Evolutionary conservation across 257 asterid genomes (phyloP), one percentile per base, ranked within the genome.

Genomic region (Solanum appendiculatum): DNA sequence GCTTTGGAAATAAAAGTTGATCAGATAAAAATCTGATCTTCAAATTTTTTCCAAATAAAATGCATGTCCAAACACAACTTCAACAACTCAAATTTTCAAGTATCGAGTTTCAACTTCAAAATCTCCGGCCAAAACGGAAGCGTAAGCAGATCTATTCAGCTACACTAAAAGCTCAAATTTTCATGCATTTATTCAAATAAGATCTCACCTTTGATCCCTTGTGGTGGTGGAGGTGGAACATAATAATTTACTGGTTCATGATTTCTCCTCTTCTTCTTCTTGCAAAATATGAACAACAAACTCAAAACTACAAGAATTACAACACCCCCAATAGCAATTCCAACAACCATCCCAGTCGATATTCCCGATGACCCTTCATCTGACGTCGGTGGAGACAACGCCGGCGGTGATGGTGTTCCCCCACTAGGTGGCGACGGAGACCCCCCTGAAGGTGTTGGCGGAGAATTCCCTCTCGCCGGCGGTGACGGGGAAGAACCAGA

Each of bases 241-340:
- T 91, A 86, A 89, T 92, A 91, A 60, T 90, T 90, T 20, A 92
- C 84, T 12, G 83, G 88, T 14, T 69, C 90, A 83, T 88, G 87
- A 3, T 84, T 82, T 89, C 98, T 92, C 90, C 95, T 93, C 91
- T 86, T 95, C 89, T 92, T 95, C 91, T 91, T 95, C 91, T 87
- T 93, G 86, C 95, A 95, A 87, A 89, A 91, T 7, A 94, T 66
- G 82, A 87, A 92, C 77, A 94, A 36, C 73, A 93, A 37, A 77
- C 94, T 92, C 86, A 95, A 18, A 77, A 93, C 63, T 48, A 88
- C 92, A n/a, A 95, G 89, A 74, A 94, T 51, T 1, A 92, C 84
- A 6, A 95, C 94, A 54, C 94, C 98, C 6, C 93, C 98, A 7
- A 94, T 58, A 10, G 97, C 98, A 29, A 95, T 90, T 36, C 98